Base-by-base conservation (phyloP, 2,329 filamentous ascomycete species). In the Colletotrichum lini region DNA sequence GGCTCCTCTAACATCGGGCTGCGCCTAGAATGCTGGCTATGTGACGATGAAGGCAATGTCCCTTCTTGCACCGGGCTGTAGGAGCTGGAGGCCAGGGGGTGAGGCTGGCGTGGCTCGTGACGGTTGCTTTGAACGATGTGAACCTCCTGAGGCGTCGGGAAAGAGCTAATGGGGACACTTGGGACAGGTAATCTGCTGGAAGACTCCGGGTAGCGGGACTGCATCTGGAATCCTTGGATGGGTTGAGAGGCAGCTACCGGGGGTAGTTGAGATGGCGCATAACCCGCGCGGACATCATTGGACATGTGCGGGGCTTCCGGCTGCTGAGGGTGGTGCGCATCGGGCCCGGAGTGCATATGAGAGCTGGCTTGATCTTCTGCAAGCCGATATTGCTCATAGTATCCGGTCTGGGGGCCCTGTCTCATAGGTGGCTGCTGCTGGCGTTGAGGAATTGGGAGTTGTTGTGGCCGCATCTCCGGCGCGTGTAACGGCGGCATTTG, bases 91-190 rank as follows among this genome's bases (percentile, higher is more conserved):
- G 68, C 65, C 26, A 71, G 45, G 4, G 68, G 13, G 12, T 68
- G 62, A n/a, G 68, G 30, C 38, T 59, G 65, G 9, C 65, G 65
- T 42, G 65, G 44, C 21, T 68, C 58, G 9, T 57, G 58, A 53
- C 68, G 68, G 58, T 49, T 68, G 65, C 58, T 68, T 52, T 71
- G 68, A 13, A 71, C 59, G 13, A 71, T 26, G 45, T 71, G 65
- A 12, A 71, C 68, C 58, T 71, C 68, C 23, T 68, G 65, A 15
- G 62, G 49, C 53, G 67, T 15, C 16, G 58, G 42, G 12, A 71
- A 68, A 2, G 68, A 60, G 18, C 47, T 56, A 5, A 49, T 13
- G 7, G 40, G n/a, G 18, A 53, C 16, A 30, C 35, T 16, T 13
- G 58, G 45, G n/a, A 53, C 40, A 15, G 65, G 68, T 16, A 64